Evolutionary conservation across 164 flowering plant genomes (phyloP).

Genomic region (Vitis riparia): DNA sequence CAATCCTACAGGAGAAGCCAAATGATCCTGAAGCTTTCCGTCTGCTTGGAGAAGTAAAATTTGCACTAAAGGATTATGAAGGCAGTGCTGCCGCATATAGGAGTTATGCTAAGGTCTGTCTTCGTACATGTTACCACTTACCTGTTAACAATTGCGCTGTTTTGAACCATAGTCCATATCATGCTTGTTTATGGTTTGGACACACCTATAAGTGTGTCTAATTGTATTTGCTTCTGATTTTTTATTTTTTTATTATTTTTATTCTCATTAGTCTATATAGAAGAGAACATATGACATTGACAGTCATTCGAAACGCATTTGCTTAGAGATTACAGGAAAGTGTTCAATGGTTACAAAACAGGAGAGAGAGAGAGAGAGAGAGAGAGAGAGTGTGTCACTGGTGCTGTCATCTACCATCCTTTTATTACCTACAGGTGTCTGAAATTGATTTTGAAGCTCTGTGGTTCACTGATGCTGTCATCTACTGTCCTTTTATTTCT

Average conservation of each 20-base stretch:
- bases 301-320: no score
- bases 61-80: slow-evolving; percentile 78
- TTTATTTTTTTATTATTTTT: no score
- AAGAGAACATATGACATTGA: no score
- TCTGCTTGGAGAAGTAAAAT: slow-evolving; percentile 90
- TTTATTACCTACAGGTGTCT: slow-evolving; percentile 44
- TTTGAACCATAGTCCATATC: neutral
- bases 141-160: neutral
- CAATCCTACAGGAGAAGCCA: slow-evolving; percentile 54
- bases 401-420: slow-evolving; percentile 8
- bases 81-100: slow-evolving; percentile 81
- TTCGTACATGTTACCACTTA: neutral
- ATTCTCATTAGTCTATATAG: no score
- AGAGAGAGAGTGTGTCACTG: neutral
- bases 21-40: slow-evolving; percentile 78
- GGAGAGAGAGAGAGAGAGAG: no score
- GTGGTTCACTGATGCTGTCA: neutral
- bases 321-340: no score
- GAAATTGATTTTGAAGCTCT: slow-evolving; percentile 53
- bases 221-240: no score
- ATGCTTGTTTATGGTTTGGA: neutral
- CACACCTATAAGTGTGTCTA: neutral
- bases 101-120: slow-evolving; percentile 57
- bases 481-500: slow-evolving; percentile 10
- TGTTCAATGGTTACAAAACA: no score